Percentiles rank a stretch among this genome's conserved stretches.
phyloP scores from a whole-genome alignment of 2,329 filamentous ascomycete species.

The Phyllosticta citriasiana region DNA sequence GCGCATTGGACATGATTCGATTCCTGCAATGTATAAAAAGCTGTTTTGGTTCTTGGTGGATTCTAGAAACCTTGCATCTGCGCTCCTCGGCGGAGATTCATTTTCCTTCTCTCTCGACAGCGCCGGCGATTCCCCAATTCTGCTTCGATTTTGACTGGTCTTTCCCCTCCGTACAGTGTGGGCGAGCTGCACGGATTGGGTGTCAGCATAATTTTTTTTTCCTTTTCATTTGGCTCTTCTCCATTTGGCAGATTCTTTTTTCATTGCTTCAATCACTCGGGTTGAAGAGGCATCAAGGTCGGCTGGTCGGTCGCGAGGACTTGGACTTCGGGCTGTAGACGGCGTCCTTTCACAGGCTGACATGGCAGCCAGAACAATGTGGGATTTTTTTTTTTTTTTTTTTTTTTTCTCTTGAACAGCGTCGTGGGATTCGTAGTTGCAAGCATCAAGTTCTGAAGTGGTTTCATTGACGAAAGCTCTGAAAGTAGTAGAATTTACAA shows the following conservation, averaged over 20 bases:
- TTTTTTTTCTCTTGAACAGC: background rate
- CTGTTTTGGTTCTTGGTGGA: conserved; percentile 1
- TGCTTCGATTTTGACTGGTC: background rate
- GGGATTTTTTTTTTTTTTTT: background rate
- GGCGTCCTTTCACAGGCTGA: background rate
- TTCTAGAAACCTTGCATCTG: conserved; percentile 6
- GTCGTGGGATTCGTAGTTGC: background rate
- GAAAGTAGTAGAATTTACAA: background rate
- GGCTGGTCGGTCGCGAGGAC: background rate
- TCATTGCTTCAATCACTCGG: background rate
- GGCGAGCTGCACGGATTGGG: background rate
- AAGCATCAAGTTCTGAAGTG: background rate
- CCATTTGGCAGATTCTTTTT: background rate
- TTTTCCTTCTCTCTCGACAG: background rate
- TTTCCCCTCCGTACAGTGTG: background rate
- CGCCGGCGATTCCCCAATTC: conserved; percentile 7
- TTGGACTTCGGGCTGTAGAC: background rate
- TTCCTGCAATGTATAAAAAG: conserved; percentile 10
- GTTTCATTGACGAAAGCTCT: background rate
- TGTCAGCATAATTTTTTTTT: background rate
- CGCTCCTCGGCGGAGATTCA: conserved; percentile 6
- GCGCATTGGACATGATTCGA: conserved; percentile 7
- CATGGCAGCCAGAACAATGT: background rate
- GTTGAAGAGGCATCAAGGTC: background rate
- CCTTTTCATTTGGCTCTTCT: background rate